Evolutionary conservation across 352 stramenopile species (phyloP).

Genomic region (Achlya hypogyna): DNA sequence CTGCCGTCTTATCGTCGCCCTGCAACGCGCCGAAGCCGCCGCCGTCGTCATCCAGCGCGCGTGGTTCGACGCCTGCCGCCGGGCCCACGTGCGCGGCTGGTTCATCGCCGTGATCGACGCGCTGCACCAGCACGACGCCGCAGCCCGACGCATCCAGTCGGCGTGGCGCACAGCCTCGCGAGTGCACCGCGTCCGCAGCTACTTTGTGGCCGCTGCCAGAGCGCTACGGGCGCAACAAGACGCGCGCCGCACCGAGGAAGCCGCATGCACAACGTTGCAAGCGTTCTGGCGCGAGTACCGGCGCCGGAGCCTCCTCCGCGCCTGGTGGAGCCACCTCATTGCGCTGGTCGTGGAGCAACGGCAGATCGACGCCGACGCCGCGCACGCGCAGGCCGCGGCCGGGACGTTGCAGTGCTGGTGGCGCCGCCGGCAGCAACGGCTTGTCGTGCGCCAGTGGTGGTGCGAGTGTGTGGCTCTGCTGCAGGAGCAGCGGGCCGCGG

Average conservation of each 20-base stretch:
- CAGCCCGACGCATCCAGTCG: no score
- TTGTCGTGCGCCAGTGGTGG: neutral
- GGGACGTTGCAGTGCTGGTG: neutral
- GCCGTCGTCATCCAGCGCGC: neutral
- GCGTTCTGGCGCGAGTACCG: neutral
- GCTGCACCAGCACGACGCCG: neutral
- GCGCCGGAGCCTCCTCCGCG: neutral
- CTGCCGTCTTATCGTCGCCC: no score
- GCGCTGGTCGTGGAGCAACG: neutral
- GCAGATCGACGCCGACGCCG: neutral
- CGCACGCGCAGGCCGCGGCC: neutral
- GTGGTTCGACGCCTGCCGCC: neutral
- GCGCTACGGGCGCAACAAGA: neutral
- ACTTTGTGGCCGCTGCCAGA: neutral
- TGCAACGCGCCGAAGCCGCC: neutral
- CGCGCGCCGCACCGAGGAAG: neutral
- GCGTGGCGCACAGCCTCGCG: neutral
- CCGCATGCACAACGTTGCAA: neutral
- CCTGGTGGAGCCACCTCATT: constrained; percentile 1
- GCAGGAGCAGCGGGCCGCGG: neutral
- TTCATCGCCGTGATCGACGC: neutral
- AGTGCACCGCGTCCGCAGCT: neutral
- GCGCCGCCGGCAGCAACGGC: no score
- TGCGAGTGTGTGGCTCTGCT: neutral
- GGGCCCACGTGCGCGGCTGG: neutral